phyloP scores from a whole-genome alignment of 1,139 yeast species.

The Pichia inconspicua region DNA sequence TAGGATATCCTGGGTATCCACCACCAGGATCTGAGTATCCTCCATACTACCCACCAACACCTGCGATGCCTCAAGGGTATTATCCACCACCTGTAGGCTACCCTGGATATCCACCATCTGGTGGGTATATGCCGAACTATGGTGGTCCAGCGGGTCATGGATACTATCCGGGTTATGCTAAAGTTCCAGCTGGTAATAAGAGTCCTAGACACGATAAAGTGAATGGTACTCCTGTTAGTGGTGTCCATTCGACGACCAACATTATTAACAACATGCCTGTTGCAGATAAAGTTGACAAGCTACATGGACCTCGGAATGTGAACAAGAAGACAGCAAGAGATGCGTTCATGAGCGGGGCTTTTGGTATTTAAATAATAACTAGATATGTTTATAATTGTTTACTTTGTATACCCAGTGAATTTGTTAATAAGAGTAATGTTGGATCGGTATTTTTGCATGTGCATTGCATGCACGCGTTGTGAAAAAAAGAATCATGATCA shows the following conservation, averaged over 20 bases:
- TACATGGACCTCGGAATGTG: constrained; percentile 20
- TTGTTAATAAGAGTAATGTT: background rate
- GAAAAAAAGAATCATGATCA: background rate
- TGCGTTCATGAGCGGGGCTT: constrained; percentile 28
- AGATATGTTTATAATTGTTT: background rate
- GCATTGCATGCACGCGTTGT: background rate
- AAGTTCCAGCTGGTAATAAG: background rate
- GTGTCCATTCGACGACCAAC: constrained; percentile 13
- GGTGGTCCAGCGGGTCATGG: constrained; percentile 1
- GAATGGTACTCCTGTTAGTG: background rate
- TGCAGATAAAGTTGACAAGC: constrained; percentile 17
- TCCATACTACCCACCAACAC: background rate
- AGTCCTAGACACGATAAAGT: background rate
- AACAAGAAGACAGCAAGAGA: constrained; percentile 25
- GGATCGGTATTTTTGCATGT: no score
- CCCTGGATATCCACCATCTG: background rate
- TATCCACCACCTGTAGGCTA: constrained; percentile 1
- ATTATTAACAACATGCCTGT: constrained; percentile 25
- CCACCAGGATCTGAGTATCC: background rate
- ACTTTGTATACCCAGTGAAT: background rate
- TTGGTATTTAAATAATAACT: constrained; percentile 22
- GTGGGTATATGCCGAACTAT: background rate
- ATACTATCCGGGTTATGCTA: background rate
- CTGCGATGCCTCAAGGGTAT: background rate
- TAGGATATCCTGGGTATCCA: constrained; percentile 2